Conservation (phyloP, 371 early-diverging fungal species). For the Mucor plumbeus region DNA sequence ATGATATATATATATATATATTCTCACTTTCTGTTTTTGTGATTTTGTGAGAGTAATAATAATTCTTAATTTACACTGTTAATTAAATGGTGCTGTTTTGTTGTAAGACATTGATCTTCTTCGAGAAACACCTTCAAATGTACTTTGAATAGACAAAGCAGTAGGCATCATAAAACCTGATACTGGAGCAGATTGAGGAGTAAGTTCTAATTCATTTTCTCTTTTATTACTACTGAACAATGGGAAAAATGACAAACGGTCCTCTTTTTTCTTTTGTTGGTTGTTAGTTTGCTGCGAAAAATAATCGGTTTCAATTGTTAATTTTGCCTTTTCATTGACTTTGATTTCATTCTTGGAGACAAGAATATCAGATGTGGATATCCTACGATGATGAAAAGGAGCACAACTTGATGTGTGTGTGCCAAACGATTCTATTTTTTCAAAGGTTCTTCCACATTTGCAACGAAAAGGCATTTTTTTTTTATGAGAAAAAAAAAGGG, state of each 20-base stretch:
- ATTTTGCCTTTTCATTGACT: background rate
- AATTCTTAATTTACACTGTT: background rate
- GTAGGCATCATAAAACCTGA: slow-evolving; percentile 46
- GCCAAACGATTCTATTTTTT: slow-evolving; percentile 53
- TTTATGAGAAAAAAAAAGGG: slow-evolving; percentile 22
- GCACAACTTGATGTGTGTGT: slow-evolving; percentile 57
- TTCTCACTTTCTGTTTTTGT: background rate
- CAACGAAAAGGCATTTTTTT: slow-evolving; percentile 54
- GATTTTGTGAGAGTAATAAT: background rate
- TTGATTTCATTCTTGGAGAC: background rate
- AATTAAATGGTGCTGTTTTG: slow-evolving; percentile 7
- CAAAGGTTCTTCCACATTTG: slow-evolving; percentile 59
- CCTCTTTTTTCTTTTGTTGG: background rate
- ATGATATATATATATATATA: background rate
- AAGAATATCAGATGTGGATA: slow-evolving; percentile 23
- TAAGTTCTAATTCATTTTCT: background rate
- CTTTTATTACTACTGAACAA: background rate
- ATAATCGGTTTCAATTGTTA: background rate
- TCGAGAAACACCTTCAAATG: slow-evolving; percentile 52
- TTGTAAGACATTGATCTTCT: slow-evolving; percentile 47
- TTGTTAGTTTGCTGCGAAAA: background rate
- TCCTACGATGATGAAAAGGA: slow-evolving; percentile 50
- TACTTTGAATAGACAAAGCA: slow-evolving; percentile 47
- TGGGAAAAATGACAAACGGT: background rate
- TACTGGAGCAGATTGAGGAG: slow-evolving; percentile 16